A percentile compares a stretch with the other conserved stretches of the same genome.
phyloP scores from a whole-genome alignment of 176 grass and related monocot genomes.

The Luzula sylvatica region DNA sequence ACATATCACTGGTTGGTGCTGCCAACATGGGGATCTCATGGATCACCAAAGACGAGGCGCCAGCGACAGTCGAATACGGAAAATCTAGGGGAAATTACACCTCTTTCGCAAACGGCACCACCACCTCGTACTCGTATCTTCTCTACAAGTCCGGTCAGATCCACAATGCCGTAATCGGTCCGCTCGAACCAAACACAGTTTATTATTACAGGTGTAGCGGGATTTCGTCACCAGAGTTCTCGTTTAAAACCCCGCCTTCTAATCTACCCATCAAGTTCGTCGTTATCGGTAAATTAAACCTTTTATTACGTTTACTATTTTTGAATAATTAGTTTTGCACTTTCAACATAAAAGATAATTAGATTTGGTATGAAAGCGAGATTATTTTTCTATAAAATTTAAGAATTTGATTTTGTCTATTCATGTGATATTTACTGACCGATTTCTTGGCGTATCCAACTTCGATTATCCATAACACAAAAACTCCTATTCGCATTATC shows the following conservation, averaged over 20 bases:
- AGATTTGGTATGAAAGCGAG: background rate
- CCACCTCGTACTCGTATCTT: constrained; percentile 36
- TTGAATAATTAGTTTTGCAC: background rate
- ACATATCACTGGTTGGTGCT: constrained; percentile 49
- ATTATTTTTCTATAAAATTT: too few relatives aligned
- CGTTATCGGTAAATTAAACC: constrained; percentile 27
- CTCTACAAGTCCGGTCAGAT: constrained; percentile 45
- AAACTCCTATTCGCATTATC: too few relatives aligned
- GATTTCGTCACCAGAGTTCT: constrained; percentile 34
- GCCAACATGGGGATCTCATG: constrained; percentile 57
- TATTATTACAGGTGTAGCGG: constrained; percentile 58
- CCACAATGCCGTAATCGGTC: constrained; percentile 45
- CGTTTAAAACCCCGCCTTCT: constrained; percentile 39
- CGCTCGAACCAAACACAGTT: constrained; percentile 27
- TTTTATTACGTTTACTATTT: background rate
- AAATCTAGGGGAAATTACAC: constrained; percentile 37
- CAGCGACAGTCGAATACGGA: constrained; percentile 50
- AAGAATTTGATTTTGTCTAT: too few relatives aligned
- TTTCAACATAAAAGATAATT: background rate
- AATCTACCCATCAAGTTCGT: constrained; percentile 40
- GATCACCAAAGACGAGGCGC: constrained; percentile 45
- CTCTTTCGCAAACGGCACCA: constrained; percentile 28
- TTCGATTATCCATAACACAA: too few relatives aligned
- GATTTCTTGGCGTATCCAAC: too few relatives aligned
- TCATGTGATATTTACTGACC: too few relatives aligned